These are phyloP conservation scores for Candida gigantensis DNA, from an alignment of 1,139 yeast genomes.

Conservation along the genomic window DNA sequence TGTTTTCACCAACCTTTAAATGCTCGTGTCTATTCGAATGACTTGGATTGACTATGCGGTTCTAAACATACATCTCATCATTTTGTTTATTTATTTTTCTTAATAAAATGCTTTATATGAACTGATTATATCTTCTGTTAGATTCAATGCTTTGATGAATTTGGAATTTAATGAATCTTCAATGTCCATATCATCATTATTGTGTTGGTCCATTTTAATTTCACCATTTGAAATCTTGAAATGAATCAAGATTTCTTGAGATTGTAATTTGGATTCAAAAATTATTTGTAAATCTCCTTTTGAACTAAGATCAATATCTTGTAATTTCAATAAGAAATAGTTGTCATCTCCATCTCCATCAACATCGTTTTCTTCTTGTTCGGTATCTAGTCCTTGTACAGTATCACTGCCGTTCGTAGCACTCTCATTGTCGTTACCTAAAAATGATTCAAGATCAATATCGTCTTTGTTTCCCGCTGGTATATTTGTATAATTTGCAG, in stretches of 20 bases:
- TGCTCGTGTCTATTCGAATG: constrained; percentile 56
- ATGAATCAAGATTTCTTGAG: constrained; percentile 17
- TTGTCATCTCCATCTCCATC: constrained; percentile 9
- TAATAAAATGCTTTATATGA: constrained; percentile 14
- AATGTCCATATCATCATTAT: constrained; percentile 22
- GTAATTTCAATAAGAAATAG: constrained; percentile 23
- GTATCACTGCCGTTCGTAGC: constrained; percentile 2
- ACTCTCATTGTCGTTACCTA: constrained; percentile 19
- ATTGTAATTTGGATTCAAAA: constrained; percentile 22
- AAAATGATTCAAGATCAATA: constrained; percentile 23
- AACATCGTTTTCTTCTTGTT: constrained; percentile 4
- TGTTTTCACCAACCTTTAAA: constrained; percentile 58
- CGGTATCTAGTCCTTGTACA: too few relatives aligned
- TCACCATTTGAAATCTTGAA: constrained; percentile 36
- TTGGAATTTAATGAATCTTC: constrained; percentile 17
- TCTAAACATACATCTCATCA: constrained; percentile 24
- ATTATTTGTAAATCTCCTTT: constrained; percentile 24
- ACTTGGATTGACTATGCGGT: constrained; percentile 62
- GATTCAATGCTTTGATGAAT: constrained; percentile 28
- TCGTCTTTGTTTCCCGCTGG: constrained; percentile 22
- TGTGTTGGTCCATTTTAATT: constrained; percentile 11
- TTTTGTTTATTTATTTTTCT: constrained; percentile 20
- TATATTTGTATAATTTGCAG: constrained; percentile 22
- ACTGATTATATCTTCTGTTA: constrained; percentile 34
- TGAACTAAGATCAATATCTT: constrained; percentile 24